Evolutionary conservation across 164 flowering plant genomes (phyloP).

Genomic region (Vitis amurensis): DNA sequence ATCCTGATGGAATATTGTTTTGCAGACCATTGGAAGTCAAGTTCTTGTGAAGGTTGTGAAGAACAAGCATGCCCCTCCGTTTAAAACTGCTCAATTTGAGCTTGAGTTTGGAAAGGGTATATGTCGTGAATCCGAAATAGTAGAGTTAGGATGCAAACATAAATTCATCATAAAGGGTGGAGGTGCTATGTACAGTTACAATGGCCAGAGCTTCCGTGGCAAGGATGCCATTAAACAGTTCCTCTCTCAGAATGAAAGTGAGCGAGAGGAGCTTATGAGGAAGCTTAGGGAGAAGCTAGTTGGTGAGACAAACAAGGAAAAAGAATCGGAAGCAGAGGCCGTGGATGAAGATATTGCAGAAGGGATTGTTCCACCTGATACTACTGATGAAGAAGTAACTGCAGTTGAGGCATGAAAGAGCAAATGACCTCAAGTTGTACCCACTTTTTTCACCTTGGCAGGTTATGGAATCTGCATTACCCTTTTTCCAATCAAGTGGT

Average conservation of each 20-base stretch:
- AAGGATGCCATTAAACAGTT: slow-evolving; percentile 61
- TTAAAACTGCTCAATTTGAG: slow-evolving; percentile 76
- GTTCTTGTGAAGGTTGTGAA: slow-evolving; percentile 86
- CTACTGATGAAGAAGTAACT: slow-evolving; percentile 56
- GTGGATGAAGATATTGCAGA: slow-evolving; percentile 24
- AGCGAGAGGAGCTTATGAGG: slow-evolving; percentile 46
- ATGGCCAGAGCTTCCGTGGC: slow-evolving; percentile 55
- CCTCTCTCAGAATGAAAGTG: slow-evolving; percentile 41
- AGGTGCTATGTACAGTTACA: slow-evolving; percentile 34
- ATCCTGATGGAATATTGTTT: slow-evolving; percentile 5
- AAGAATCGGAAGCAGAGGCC: slow-evolving; percentile 23
- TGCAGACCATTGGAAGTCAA: slow-evolving; percentile 75
- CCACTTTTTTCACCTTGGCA: background rate
- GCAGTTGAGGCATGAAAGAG: slow-evolving; percentile 48
- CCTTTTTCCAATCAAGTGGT: background rate
- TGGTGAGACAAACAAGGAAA: slow-evolving; percentile 22
- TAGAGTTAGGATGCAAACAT: slow-evolving; percentile 67
- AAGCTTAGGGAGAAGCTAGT: slow-evolving; percentile 67
- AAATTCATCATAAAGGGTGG: slow-evolving; percentile 55
- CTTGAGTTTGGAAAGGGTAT: slow-evolving; percentile 96
- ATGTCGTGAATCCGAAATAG: slow-evolving; percentile 58
- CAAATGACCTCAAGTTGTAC: background rate
- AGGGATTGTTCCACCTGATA: slow-evolving; percentile 36
- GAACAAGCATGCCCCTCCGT: slow-evolving; percentile 96
- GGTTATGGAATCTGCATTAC: background rate